Evolutionary conservation across 2,329 filamentous ascomycete genomes (phyloP), one percentile per base, ranked within the genome.

Genomic region (Paecilomyces niveus): DNA sequence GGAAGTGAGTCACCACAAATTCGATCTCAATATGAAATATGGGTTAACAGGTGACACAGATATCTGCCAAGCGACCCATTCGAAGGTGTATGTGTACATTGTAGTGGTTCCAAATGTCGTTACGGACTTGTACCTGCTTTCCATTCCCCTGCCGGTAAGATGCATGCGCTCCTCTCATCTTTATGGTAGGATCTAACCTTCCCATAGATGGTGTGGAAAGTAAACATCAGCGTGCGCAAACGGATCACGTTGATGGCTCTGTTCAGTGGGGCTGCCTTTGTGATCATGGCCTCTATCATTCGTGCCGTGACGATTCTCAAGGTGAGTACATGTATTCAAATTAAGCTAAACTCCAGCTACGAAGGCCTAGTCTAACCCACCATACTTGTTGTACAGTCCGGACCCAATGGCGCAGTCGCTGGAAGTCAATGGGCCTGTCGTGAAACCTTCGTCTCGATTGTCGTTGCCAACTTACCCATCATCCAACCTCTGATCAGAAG

Each of bases 121-220:
- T 2, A 86, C 83, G 3, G 84, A 86, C 61, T 53, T 83, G 1
- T 85, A 85, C 59, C 73, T 86, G 13, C 77, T 85, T 57, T 77
- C 77, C 21, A 84, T 85, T 24, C 82, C 83, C 0, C 70, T 85
- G 3, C 82, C 83, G 0, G 80, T 83, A 63, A 59, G 69, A 54
- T 18, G 7, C 6, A 26, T 32, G 15, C 15, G 53, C 13, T 35
- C 18, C 21, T 26, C 2, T 29, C 54, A 29, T 24, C 33, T 45
- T 21, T 39, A 10, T 6, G 49, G 39, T 49, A 10, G 32, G 49
- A 58, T 13, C 50, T 26, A 50, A 52, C 53, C 26, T 32, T 10
- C 31, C 24, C 54, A 15, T 71, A 80, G 35, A 78, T 85, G 68
- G 70, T 85, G 2, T 84, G 79, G 80, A 72, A 71, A 18, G 78